Percentiles rank a stretch among this genome's conserved stretches.
Evolutionary conservation across 106 monocot species (phyloP).

Genomic region (Xerophyta viscosa): DNA sequence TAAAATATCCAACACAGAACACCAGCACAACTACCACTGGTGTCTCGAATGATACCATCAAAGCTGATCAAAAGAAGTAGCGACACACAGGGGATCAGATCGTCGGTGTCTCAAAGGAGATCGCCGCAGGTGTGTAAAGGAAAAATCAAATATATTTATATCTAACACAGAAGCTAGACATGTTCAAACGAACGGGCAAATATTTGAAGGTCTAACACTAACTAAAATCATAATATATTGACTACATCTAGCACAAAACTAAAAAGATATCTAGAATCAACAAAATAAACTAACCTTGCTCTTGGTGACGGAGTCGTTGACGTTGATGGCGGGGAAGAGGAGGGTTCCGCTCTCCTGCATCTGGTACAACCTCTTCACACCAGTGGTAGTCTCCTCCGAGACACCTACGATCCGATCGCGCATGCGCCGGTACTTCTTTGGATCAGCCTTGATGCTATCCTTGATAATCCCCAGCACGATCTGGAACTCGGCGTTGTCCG

Average conservation of each 20-base stretch:
- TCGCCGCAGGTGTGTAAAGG: too few species aligned
- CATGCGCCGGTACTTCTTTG: slow-evolving; percentile 66
- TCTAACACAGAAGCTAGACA: too few species aligned
- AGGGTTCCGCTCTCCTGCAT: slow-evolving; percentile 65
- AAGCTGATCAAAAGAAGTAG: too few species aligned
- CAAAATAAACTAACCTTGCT: slow-evolving; percentile 45
- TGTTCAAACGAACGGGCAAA: too few species aligned
- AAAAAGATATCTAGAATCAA: neutral
- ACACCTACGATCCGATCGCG: slow-evolving; percentile 72
- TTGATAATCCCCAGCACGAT: slow-evolving; percentile 60
- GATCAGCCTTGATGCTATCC: slow-evolving; percentile 55
- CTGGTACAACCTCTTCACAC: slow-evolving; percentile 82
- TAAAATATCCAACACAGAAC: too few species aligned
- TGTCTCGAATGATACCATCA: too few species aligned
- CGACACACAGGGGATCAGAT: too few species aligned
- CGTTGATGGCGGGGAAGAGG: slow-evolving; percentile 75
- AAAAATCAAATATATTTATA: too few species aligned
- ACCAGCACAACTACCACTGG: too few species aligned
- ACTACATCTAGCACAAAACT: neutral
- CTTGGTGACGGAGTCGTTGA: slow-evolving; percentile 88
- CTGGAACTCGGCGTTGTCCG: slow-evolving; percentile 79
- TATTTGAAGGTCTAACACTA: too few species aligned
- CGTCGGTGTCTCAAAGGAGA: too few species aligned
- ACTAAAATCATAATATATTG: neutral
- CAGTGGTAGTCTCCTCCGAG: slow-evolving; percentile 77